Evolutionary conservation across 805 yeast genomes (phyloP).

Genomic region (Zygoascus flipseniorum): DNA sequence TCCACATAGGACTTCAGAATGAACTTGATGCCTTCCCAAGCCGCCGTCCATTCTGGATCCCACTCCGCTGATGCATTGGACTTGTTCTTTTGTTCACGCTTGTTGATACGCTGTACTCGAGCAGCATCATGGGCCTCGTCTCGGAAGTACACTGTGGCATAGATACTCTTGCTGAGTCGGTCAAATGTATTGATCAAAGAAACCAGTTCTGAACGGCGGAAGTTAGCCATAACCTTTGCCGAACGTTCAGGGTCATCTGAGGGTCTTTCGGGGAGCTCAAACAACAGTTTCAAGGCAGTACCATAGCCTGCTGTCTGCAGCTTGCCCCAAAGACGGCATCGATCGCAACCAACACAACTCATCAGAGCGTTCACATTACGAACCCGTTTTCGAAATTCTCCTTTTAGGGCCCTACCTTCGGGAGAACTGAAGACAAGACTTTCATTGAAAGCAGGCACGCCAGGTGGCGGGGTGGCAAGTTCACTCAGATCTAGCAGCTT

Average conservation of each 20-base stretch:
- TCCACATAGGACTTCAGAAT: constrained; percentile 56
- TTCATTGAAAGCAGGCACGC: constrained; percentile 38
- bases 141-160: constrained; percentile 60
- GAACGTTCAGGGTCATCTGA: constrained; percentile 35
- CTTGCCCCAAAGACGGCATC: constrained; percentile 98
- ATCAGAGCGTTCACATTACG: constrained; percentile 84
- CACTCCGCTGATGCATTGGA: constrained; percentile 26
- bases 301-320: constrained; percentile 97
- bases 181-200: constrained; percentile 90
- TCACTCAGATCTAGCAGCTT: constrained; percentile 35
- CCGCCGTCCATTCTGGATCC: constrained; percentile 41
- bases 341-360: constrained; percentile 98
- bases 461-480: constrained; percentile 15
- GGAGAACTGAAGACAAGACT: constrained; percentile 35
- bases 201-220: constrained; percentile 75
- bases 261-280: constrained; percentile 58
- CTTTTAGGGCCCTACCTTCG: constrained; percentile 48
- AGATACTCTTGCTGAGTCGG: constrained; percentile 76
- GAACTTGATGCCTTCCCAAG: constrained; percentile 54
- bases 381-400: constrained; percentile 79
- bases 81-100: constrained; percentile 9
- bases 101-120: constrained; percentile 7
- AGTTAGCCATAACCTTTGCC: constrained; percentile 43
- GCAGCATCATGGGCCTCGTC: constrained; percentile 2
- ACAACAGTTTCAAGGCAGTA: constrained; percentile 83